phyloP scores from a whole-genome alignment of 805 yeast species.

The Torulaspora indica region DNA sequence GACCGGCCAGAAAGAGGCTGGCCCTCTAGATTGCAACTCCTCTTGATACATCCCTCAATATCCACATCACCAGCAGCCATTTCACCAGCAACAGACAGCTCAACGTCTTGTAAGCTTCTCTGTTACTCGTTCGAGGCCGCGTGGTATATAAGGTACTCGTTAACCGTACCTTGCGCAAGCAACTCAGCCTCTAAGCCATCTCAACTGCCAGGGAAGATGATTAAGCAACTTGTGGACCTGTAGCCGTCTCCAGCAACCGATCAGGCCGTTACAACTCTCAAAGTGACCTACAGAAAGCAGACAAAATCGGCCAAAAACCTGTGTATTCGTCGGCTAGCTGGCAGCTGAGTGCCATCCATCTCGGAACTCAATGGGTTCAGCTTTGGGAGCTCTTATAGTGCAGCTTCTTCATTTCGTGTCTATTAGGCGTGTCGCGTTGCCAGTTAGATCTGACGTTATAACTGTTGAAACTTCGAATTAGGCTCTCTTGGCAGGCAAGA shows the following conservation, averaged over 20 bases:
- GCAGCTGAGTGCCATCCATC: background rate
- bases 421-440: background rate
- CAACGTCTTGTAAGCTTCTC: background rate
- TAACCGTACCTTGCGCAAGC: background rate
- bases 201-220: background rate
- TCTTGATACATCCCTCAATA: background rate
- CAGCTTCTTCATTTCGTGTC: background rate
- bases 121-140: background rate
- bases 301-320: background rate
- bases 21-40: slow-evolving; percentile 17
- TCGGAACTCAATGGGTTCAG: background rate
- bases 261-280: background rate
- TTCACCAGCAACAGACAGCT: background rate
- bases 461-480: background rate
- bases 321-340: background rate
- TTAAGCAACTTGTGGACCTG: background rate
- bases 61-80: background rate
- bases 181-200: background rate
- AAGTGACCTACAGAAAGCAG: background rate
- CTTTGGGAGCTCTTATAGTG: background rate
- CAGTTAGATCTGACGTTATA: background rate
- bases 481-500: background rate
- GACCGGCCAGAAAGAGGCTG: slow-evolving; percentile 22
- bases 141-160: background rate
- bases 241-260: background rate